phyloP scores from a whole-genome alignment of 2,329 filamentous ascomycete species.

The Cordyceps farinosa region DNA sequence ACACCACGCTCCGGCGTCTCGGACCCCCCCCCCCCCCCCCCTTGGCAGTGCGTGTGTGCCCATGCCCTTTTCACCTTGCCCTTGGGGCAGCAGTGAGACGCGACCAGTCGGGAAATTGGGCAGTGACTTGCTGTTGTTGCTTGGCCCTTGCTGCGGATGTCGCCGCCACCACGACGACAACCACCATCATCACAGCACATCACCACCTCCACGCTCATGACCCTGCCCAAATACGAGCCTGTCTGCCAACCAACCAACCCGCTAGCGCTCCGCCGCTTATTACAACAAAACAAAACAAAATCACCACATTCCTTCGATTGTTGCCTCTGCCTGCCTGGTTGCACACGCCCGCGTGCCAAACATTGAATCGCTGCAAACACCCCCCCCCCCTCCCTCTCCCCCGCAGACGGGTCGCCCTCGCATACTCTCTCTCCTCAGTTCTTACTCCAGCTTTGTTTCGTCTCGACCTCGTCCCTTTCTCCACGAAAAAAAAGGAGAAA shows the following conservation, averaged over 20 bases:
- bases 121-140: neutral
- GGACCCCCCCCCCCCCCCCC: neutral
- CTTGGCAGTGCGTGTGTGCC: neutral
- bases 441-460: neutral
- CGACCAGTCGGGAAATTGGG: conserved; percentile 6
- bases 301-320: neutral
- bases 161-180: conserved; percentile 3
- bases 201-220: conserved; percentile 3
- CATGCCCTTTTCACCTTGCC: neutral
- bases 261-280: conserved; percentile 16
- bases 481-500: neutral
- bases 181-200: neutral
- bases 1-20: neutral
- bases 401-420: too few relatives aligned
- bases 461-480: neutral
- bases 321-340: neutral
- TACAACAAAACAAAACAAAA: neutral
- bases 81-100: neutral
- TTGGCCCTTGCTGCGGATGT: neutral
- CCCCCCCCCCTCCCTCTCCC: too few relatives aligned
- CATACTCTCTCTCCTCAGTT: too few relatives aligned
- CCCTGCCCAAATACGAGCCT: conserved; percentile 14
- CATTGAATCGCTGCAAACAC: too few relatives aligned
- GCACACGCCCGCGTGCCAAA: too few relatives aligned
- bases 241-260: conserved; percentile 16